These are phyloP conservation scores for Sinapis alba DNA, from an alignment of 441 rosid species.

Conservation along the genomic window DNA sequence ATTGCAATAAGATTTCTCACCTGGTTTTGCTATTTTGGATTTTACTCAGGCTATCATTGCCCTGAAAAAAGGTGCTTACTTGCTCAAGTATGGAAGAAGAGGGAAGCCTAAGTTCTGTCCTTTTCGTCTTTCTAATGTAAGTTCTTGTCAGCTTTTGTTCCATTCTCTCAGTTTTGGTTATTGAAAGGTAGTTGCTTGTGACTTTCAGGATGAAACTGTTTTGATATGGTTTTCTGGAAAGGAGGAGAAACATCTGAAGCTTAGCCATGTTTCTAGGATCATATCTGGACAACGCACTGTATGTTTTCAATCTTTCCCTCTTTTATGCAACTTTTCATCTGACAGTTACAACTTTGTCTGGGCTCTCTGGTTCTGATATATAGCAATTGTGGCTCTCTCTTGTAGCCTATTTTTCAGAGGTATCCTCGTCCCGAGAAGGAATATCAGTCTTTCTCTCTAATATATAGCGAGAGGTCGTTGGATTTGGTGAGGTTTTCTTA, in stretches of 20 bases:
- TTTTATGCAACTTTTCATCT: constrained; percentile 4
- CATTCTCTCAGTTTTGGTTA: background rate
- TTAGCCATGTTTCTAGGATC: constrained; percentile 90
- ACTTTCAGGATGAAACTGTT: constrained; percentile 89
- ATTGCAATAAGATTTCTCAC: no score
- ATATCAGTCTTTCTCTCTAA: constrained; percentile 92
- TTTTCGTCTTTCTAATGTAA: constrained; percentile 95
- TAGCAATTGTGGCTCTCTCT: constrained; percentile 13
- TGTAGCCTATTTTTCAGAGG: constrained; percentile 95
- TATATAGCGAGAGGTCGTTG: constrained; percentile 82
- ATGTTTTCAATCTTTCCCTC: constrained; percentile 15
- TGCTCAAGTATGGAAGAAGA: constrained; percentile 96
- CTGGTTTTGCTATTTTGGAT: no score
- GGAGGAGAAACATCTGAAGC: constrained; percentile 91
- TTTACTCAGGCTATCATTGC: constrained; percentile 99
- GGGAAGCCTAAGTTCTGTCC: constrained; percentile 99
- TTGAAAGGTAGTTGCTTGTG: constrained; percentile 23
- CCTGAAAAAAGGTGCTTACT: constrained; percentile 89
- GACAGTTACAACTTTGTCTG: constrained; percentile 7
- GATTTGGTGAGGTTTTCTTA: constrained; percentile 64
- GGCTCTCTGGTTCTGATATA: constrained; percentile 16
- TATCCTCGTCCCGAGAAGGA: constrained; percentile 98
- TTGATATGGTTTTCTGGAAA: constrained; percentile 97
- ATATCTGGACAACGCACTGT: constrained; percentile 98
- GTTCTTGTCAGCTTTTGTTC: no score